Conservation (phyloP, 2,329 filamentous ascomycete genomes). For the Pseudopithomyces chartarum region DNA sequence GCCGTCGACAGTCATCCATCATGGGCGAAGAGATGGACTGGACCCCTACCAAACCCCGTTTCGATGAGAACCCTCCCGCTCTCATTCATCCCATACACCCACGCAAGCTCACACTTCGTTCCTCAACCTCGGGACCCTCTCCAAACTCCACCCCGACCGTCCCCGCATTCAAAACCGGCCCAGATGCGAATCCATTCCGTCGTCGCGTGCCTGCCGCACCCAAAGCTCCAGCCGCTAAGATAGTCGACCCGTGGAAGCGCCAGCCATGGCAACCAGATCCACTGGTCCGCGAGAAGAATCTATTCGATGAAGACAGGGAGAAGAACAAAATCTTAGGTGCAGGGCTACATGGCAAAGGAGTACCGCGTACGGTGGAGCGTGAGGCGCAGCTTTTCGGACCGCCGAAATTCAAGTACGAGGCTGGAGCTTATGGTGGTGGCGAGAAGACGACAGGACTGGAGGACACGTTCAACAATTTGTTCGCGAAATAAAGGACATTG, state of each 20-base stretch:
- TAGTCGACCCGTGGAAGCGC: conserved; percentile 64
- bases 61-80: conserved; percentile 43
- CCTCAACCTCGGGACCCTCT: neutral
- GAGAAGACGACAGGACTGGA: conserved; percentile 38
- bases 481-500: conserved; percentile 26
- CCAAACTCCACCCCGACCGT: conserved; percentile 14
- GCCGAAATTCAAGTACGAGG: conserved; percentile 42
- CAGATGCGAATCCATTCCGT: conserved; percentile 64
- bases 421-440: conserved; percentile 31
- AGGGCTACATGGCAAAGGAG: conserved; percentile 26
- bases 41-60: conserved; percentile 58
- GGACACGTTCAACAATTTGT: conserved; percentile 37
- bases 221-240: conserved; percentile 65
- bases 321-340: neutral
- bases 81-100: conserved; percentile 32
- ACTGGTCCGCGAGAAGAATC: conserved; percentile 56
- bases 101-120: conserved; percentile 22
- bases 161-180: conserved; percentile 28
- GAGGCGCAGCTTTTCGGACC: conserved; percentile 36
- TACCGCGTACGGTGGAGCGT: conserved; percentile 32
- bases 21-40: conserved; percentile 72
- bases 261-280: conserved; percentile 54
- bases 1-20: conserved; percentile 14
- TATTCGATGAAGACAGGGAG: conserved; percentile 52
- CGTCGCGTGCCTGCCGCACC: conserved; percentile 73